Evolutionary conservation across 2,329 filamentous ascomycete genomes (phyloP), one percentile per base, ranked within the genome.

Genomic region (Xylaria polymorpha): DNA sequence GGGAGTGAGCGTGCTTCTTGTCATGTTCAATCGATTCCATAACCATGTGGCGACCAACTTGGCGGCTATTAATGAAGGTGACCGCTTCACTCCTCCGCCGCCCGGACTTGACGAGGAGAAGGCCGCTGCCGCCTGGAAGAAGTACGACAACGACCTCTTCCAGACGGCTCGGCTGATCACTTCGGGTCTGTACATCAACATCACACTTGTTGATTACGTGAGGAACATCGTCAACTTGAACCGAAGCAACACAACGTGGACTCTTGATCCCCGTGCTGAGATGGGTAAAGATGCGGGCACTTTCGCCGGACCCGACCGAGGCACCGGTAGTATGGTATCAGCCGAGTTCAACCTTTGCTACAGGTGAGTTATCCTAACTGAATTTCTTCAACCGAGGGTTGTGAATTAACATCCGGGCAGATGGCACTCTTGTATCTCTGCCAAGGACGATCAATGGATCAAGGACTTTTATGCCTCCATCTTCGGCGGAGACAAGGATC

Each of bases 271-370:
- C 0, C 86, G 93, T 29, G 86, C 88, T 14, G 88, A 92, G 73
- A 91, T 90, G 79, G 89, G 87, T 46, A 85, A 85, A 0, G 80
- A 84, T 3, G 82, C 79, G 0, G 85, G 84, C 71, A 90, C 84
- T 9, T 84, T 85, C 39, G 79, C 86, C 1, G 86, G 88, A 0
- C 87, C 91, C 0, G 88, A 92, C 53, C 85, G 89, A 29, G 94
- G 92, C 50, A 88, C 92, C 0, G 94, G 94, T 60, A 97, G 96
- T 75, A 90, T 92, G 72, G 92, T 95, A 5, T 95, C 92, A 0
- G 92, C 92, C 3, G 94, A 97, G 81, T 97, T 97, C 84, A 97
- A 96, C 77, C 85, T 97, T 10, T 91, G 92, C 73, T 97, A 97
- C 79, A 87, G 93, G 71, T 97, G 59, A 71, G 73, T 56, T 29